Evolutionary conservation across 164 flowering plant species (phyloP).

Genomic region (Dillenia turbinata): DNA sequence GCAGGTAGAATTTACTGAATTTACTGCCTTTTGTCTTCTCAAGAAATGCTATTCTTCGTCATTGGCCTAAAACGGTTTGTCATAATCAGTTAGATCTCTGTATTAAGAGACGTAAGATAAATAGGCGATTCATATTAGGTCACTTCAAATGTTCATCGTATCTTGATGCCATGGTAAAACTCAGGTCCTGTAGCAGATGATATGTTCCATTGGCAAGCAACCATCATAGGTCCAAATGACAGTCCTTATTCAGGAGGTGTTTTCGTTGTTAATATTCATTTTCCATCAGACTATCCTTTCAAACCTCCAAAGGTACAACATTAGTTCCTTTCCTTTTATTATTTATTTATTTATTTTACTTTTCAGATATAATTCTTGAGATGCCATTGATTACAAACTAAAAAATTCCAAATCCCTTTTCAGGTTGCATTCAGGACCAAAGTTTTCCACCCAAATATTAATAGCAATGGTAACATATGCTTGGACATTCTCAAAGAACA

Average conservation of each 20-base stretch:
- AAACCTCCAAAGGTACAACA: conserved; percentile 66
- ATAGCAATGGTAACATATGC: conserved; percentile 67
- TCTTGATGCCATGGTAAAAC: neutral
- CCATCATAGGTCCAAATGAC: conserved; percentile 68
- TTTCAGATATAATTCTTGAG: no score
- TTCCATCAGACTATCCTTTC: conserved; percentile 73
- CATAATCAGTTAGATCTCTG: no score
- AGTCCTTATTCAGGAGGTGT: conserved; percentile 73
- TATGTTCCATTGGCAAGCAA: conserved; percentile 88
- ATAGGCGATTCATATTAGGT: no score
- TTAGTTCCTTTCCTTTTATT: neutral
- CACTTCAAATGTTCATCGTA: neutral
- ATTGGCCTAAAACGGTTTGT: no score
- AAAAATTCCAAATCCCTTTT: neutral
- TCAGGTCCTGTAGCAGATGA: conserved; percentile 74
- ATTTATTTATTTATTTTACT: neutral
- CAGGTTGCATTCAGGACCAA: conserved; percentile 65
- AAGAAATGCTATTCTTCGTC: no score
- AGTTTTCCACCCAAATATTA: conserved; percentile 64
- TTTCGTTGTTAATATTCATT: conserved; percentile 60
- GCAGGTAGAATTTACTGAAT: conserved; percentile 45
- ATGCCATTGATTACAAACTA: no score
- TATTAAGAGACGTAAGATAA: no score
- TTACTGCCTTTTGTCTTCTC: no score
- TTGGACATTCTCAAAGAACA: conserved; percentile 69